phyloP scores from a whole-genome alignment of 2,329 filamentous ascomycete genomes.

The Xylaria hypoxylon region DNA sequence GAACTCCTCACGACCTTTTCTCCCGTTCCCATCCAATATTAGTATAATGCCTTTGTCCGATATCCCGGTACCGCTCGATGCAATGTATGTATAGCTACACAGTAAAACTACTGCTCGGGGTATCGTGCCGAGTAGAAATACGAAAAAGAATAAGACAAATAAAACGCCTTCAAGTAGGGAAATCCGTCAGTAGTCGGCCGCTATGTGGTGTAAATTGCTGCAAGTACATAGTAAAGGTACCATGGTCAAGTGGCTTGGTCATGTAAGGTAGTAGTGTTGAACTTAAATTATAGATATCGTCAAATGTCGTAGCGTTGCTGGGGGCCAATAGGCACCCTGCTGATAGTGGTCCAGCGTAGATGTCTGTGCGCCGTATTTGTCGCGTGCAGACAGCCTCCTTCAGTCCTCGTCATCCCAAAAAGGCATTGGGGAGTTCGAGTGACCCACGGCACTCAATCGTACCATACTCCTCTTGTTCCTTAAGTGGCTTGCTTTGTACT shows the following conservation, averaged over 20 bases:
- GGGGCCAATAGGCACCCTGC: neutral
- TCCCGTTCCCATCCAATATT: conserved; percentile 32
- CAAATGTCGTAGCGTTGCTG: neutral
- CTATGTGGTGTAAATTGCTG: neutral
- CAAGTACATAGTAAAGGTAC: conserved; percentile 24
- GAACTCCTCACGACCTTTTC: conserved; percentile 22
- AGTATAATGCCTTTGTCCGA: conserved; percentile 24
- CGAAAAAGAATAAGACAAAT: neutral
- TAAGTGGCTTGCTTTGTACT: conserved; percentile 21
- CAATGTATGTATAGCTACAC: conserved; percentile 30
- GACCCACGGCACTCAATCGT: conserved; percentile 57
- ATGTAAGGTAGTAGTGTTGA: conserved; percentile 1
- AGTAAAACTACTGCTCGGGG: conserved; percentile 13
- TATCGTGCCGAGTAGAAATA: conserved; percentile 18
- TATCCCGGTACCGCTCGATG: conserved; percentile 30
- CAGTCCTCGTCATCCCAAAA: conserved; percentile 59
- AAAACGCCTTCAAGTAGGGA: conserved; percentile 1
- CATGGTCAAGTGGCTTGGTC: neutral
- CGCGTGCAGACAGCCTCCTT: conserved; percentile 42
- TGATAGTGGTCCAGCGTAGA: neutral
- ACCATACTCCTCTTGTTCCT: conserved; percentile 55
- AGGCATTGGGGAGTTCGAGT: conserved; percentile 48
- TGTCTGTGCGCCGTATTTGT: neutral
- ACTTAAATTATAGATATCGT: conserved; percentile 25
- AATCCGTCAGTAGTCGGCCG: neutral